Base-by-base conservation (phyloP, 441 rosid genomes). In the Bocquillonia castaneifolia region DNA sequence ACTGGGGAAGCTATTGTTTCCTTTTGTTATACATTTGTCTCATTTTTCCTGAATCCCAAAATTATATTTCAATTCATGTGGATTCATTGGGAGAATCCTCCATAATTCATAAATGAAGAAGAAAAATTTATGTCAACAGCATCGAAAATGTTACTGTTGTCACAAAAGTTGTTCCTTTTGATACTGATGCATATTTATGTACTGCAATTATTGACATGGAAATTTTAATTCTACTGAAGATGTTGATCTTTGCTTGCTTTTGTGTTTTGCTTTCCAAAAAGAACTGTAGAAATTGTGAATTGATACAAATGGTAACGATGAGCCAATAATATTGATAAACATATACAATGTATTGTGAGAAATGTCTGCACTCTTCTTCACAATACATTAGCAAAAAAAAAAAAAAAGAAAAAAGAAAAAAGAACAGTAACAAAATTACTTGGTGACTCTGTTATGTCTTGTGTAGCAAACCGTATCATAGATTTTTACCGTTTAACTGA, bases 71-170 rank as follows among this genome's bases (percentile, higher is more conserved):
- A 52, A 65, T 50, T 63, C 48, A 36, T 51, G 47, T 60, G 51
- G 55, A 31, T 70, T 53, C 58, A 20, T 54, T 25, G 75, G 57
- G 61, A 44, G 47, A 12, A 20, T 50, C n/a, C 54, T 50, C 12
- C 39, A 20, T 7, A 28, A 51, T 55, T 60, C n/a, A 32, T 29
- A 20, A 29, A n/a, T 2, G 34, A 20, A 62, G 36, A 51, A 29
- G 22, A 34, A 29, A 22, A 12, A 25, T 17, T 39, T 29, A 15
- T 67, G 13, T 8, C 29, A 59, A 36, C 61, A 36, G 18, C 17
- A 28, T 52, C 36, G 67, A 39, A 10, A 59, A 51, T 65, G 57
- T n/a, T 52, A 44, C 10, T 69, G 56, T 22, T 45, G 29, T 58
- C 57, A 17, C 9, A 17, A 5, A 29, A 8, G 15, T 17, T 42